Evolutionary conservation across 2,329 filamentous ascomycete genomes (phyloP).

Genomic region (Triangularia verruculosa): DNA sequence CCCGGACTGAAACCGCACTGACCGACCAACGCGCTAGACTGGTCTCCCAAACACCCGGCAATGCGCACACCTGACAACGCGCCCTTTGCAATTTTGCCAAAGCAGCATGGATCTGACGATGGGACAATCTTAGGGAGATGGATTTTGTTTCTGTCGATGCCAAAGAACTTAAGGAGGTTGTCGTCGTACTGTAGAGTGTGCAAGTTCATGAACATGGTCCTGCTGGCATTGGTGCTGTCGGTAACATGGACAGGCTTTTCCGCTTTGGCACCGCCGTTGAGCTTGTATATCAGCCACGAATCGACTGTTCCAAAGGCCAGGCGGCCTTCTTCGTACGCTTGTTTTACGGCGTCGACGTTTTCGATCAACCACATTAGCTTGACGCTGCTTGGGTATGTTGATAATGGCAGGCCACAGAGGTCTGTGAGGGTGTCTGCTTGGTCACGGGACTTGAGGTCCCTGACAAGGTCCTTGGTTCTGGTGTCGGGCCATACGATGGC

Average conservation of each 20-base stretch:
- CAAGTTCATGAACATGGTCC: slow-evolving; percentile 95
- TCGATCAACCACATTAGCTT: slow-evolving; percentile 82
- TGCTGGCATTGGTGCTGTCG: slow-evolving; percentile 81
- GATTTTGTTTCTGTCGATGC: slow-evolving; percentile 65
- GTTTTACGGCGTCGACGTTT: slow-evolving; percentile 65
- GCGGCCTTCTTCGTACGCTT: slow-evolving; percentile 72
- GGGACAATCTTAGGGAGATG: slow-evolving; percentile 78
- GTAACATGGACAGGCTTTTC: slow-evolving; percentile 68
- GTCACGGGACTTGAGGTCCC: slow-evolving; percentile 66
- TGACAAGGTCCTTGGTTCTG: slow-evolving; percentile 67
- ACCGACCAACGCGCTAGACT: slow-evolving; percentile 81
- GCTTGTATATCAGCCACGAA: slow-evolving; percentile 80
- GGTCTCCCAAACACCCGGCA: slow-evolving; percentile 82
- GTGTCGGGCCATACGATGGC: slow-evolving; percentile 92
- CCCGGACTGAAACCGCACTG: slow-evolving; percentile 81
- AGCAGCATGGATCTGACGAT: slow-evolving; percentile 71
- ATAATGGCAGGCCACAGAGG: slow-evolving; percentile 77
- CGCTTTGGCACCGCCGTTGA: slow-evolving; percentile 69
- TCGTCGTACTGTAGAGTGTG: slow-evolving; percentile 77
- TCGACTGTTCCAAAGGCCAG: slow-evolving; percentile 86
- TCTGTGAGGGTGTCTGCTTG: slow-evolving; percentile 67
- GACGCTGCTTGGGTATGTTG: slow-evolving; percentile 83
- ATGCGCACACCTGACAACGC: slow-evolving; percentile 68
- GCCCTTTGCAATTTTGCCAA: slow-evolving; percentile 64
- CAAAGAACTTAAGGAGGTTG: slow-evolving; percentile 73